A percentile compares a stretch with the other conserved stretches of the same genome.
Conservation (phyloP, 2,329 filamentous ascomycete genomes). For the Arthrobotrys sphaeroides region DNA sequence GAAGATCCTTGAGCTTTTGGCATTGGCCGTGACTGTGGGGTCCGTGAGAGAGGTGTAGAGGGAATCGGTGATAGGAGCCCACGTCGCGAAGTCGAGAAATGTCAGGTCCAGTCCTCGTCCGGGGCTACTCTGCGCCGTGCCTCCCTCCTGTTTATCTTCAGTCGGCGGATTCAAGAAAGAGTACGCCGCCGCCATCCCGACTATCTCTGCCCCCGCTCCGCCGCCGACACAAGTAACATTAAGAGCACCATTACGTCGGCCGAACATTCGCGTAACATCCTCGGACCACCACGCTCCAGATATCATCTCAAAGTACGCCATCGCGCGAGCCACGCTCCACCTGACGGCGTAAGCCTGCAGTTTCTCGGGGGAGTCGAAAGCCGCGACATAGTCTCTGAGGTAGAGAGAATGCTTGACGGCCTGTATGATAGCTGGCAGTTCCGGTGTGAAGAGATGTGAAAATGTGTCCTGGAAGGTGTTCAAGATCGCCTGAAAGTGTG, state of each 20-base stretch:
- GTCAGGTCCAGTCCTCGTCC: constrained; percentile 58
- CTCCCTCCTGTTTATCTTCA: not conserved
- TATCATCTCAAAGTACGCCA: constrained; percentile 74
- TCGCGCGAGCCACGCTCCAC: constrained; percentile 86
- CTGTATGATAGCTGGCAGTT: constrained; percentile 72
- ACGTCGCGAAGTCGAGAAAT: constrained; percentile 84
- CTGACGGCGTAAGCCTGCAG: constrained; percentile 85
- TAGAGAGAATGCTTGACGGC: constrained; percentile 86
- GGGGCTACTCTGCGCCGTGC: too few relatives aligned
- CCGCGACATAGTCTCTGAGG: constrained; percentile 80
- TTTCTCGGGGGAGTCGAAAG: constrained; percentile 77
- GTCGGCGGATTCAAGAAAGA: constrained; percentile 3
- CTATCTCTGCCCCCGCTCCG: constrained; percentile 70
- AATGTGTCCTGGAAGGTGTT: constrained; percentile 77
- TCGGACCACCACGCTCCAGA: constrained; percentile 26
- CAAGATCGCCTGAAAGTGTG: constrained; percentile 65
- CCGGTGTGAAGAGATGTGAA: constrained; percentile 64
- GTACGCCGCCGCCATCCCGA: constrained; percentile 55
- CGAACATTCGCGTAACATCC: constrained; percentile 21
- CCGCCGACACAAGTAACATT: constrained; percentile 70
- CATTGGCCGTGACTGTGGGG: too few relatives aligned
- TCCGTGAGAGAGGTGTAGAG: constrained; percentile 69
- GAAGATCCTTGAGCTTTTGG: constrained; percentile 65
- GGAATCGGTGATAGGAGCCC: constrained; percentile 71
- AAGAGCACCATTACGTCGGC: constrained; percentile 7